Percentiles rank a stretch among this genome's conserved stretches.
Conservation (phyloP, 352 stramenopile genomes). For the Blastocystis sp. region DNA sequence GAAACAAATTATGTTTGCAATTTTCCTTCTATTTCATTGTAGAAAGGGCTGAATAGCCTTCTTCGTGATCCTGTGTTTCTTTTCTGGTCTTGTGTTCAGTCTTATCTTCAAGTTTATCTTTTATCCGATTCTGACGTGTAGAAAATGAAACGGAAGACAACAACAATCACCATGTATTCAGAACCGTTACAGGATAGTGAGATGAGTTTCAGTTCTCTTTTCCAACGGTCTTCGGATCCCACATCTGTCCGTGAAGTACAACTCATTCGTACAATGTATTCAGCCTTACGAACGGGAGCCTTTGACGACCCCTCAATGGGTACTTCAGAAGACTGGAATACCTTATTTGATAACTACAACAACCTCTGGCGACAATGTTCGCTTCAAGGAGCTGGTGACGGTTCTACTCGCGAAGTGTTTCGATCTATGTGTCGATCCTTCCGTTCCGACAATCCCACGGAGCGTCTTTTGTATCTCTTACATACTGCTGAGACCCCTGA, state of each 20-base stretch:
- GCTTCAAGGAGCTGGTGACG: background rate
- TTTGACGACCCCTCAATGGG: conserved; percentile 27
- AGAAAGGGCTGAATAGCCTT: background rate
- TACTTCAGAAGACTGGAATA: background rate
- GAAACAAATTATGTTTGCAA: background rate
- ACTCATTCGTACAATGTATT: conserved; percentile 21
- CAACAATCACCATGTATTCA: background rate
- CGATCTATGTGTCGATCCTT: conserved; percentile 4
- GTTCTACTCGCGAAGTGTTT: background rate
- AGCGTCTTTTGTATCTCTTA: background rate
- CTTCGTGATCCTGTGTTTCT: background rate
- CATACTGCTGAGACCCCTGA: conserved; percentile 24
- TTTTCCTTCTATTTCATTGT: background rate
- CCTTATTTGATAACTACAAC: conserved; percentile 2
- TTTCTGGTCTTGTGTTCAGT: background rate
- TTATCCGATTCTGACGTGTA: background rate
- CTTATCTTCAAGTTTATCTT: background rate
- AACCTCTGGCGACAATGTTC: conserved; percentile 15
- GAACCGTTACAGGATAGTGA: background rate
- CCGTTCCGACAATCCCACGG: background rate
- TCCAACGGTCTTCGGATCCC: conserved; percentile 24
- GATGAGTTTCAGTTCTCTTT: conserved; percentile 8
- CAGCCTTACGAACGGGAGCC: background rate
- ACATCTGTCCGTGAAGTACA: background rate
- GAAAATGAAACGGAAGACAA: conserved; percentile 21